Base-by-base conservation (phyloP, 1,284 basidiomycete genomes). In the Heliocybe sulcata region DNA sequence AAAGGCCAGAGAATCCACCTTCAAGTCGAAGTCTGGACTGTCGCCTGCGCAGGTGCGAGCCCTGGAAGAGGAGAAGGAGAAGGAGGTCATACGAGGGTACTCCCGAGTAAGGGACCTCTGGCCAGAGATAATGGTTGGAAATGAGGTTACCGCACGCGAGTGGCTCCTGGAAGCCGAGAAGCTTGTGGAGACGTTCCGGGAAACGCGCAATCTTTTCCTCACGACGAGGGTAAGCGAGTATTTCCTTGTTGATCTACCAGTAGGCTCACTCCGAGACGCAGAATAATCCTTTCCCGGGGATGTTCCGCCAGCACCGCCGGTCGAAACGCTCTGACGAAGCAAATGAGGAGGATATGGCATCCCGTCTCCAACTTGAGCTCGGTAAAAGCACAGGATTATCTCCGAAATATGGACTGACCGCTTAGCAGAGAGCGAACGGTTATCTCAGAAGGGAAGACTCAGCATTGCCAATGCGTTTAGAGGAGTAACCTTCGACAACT, bases 131-230 rank as follows among this genome's bases (percentile, higher is more conserved):
- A 27, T 51, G 8, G 63, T 58, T 1, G 65, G 64, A 9, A 66
- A 71, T 12, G 72, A 70, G 2, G 75, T 75, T 26, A 73, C 76
- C 1, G 75, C 77, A 54, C 73, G 76, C 47, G 80, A 84, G 59
- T 98, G 94, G 89, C 74, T 97, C 58, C 68, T 87, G 26, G 84
- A 92, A 61, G 92, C 94, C 0, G 89, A 91, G 61, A 89, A 84
- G 57, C 76, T 98, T 51, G 79, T 97, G 14, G 93, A 97, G 60
- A 86, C 84, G 63, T 98, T 94, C 71, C 77, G 94, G 50, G 84
- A 92, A 71, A 94, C 93, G 10, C 80, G 86, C 61, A 83, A 84
- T 57, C 68, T 98, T 59, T 98, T 96, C 65, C 77, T 87, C 58
- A 85, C 86, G 8, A 85, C 85, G 42, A 71, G 86, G 61, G 92